Evolutionary conservation across 495 filamentous ascomycete genomes (phyloP), one percentile per base, ranked within the genome.

Genomic region (Elasticomyces elasticus): DNA sequence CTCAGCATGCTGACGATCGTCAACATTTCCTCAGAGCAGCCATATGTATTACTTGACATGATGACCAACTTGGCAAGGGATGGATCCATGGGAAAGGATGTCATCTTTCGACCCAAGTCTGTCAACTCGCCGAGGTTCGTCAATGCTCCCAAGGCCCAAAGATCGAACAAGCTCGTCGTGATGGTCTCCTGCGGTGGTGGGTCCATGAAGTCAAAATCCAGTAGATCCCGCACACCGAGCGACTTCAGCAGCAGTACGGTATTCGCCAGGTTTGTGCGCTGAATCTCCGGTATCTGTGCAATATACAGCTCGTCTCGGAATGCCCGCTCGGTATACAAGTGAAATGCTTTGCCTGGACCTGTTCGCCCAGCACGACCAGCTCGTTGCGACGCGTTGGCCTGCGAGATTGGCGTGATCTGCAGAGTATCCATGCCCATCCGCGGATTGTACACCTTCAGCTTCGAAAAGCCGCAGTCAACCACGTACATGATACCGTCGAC

Each of bases 401-500:
- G 94, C 1, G 89, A 95, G 28, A 99, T 94, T 5, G 94, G 94
- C 3, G 94, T 99, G 54, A 99, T 96, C 63, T 97, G 92, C 13
- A 99, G 78, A 1, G 91, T 95, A 60, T 99, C 92, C 94, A 99
- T 99, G 51, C 94, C 90, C 92, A 99, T 96, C 25, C 86, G 80
- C 4, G 94, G 89, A 62, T 99, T 97, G 72, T 97, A 99, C 12
- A 97, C 94, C 64, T 99, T 99, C 52, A 99, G 75, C 69, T 99
- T 99, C 0, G 89, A 94, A 68, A 86, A 99, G 1, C 94, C 94
- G 5, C 86, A 82, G 65, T 99, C 94, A 30, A 99, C 90, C 49
- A 99, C 94, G 62, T 91, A 99, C 90, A 97, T 96, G 62, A 99
- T 97, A 55, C 94, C 94, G 61, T 99, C 94, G 10, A 99, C 94